Conservation (phyloP, 306 rosid species). For the Casuarina cunninghamiana region DNA sequence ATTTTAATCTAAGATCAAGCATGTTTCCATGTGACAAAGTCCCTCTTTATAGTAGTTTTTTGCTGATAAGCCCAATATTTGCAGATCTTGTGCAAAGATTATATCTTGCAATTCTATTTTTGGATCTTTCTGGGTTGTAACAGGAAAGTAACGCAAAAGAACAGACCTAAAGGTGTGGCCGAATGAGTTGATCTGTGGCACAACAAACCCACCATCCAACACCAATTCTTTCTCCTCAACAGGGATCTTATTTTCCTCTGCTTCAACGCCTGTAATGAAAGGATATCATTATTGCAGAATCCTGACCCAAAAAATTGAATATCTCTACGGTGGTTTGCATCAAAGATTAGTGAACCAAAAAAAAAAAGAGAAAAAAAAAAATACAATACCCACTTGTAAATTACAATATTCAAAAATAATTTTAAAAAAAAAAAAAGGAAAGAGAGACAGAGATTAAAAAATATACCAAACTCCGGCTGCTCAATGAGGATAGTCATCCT, state of each 20-base stretch:
- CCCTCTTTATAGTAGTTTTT: neutral
- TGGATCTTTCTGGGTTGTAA: too few species aligned
- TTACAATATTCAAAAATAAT: neutral
- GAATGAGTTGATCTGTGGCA: slow-evolving; percentile 67
- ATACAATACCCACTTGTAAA: neutral
- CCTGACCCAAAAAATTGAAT: too few species aligned
- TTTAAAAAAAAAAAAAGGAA: neutral
- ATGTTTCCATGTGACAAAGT: too few species aligned
- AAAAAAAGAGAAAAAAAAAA: neutral
- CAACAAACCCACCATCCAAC: slow-evolving; percentile 61
- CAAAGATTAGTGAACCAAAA: too few species aligned
- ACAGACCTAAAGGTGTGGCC: slow-evolving; percentile 79
- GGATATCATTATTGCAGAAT: too few species aligned
- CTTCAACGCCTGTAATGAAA: slow-evolving; percentile 44
- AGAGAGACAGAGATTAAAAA: slow-evolving; percentile 2
- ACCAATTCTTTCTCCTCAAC: slow-evolving; percentile 48
- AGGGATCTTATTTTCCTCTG: slow-evolving; percentile 39
- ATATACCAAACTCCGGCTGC: slow-evolving; percentile 51
- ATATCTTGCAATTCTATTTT: neutral
- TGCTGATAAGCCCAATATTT: too few species aligned
- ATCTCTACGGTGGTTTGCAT: too few species aligned
- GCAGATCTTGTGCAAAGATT: too few species aligned
- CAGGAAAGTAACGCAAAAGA: slow-evolving; percentile 5
- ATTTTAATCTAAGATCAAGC: too few species aligned
- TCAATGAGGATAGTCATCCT: slow-evolving; percentile 69